Evolutionary conservation across 257 asterid species (phyloP).

Genomic region (Ehretia macrophylla): DNA sequence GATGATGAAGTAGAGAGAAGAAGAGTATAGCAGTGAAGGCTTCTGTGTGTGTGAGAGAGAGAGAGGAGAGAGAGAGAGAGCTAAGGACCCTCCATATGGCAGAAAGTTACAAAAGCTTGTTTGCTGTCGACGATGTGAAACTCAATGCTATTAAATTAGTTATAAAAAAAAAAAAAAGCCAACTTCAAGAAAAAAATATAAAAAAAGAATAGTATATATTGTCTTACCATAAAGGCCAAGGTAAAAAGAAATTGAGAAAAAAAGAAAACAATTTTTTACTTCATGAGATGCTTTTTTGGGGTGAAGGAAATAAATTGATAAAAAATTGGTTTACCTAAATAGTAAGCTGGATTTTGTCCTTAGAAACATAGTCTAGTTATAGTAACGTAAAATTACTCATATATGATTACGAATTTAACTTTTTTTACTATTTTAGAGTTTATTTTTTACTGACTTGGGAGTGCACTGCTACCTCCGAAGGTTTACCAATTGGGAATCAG

Average conservation of each 20-base stretch:
- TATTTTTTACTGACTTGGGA: too few species aligned
- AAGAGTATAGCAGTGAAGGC: slow-evolving; percentile 2
- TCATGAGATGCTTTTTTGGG: too few species aligned
- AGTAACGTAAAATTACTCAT: too few species aligned
- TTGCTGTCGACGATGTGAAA: slow-evolving; percentile 38
- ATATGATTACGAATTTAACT: too few species aligned
- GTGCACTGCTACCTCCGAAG: too few species aligned
- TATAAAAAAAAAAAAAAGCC: slow-evolving; percentile 4
- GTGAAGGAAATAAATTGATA: not conserved
- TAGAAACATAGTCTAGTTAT: too few species aligned
- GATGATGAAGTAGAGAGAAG: slow-evolving; percentile 8
- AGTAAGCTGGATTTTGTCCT: too few species aligned
- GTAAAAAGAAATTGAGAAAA: not conserved
- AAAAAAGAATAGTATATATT: not conserved
- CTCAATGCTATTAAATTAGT: slow-evolving; percentile 17
- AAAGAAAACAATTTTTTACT: not conserved
- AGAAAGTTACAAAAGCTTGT: slow-evolving; percentile 32
- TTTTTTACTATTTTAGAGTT: too few species aligned
- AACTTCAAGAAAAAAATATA: slow-evolving; percentile 2
- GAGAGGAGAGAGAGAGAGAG: slow-evolving; percentile 17
- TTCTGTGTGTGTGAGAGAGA: slow-evolving; percentile 1
- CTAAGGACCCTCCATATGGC: slow-evolving; percentile 44
- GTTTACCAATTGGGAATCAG: too few species aligned
- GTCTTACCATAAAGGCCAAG: not conserved
- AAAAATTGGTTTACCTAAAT: too few species aligned